These are phyloP conservation scores for Peronospora destructor DNA, from an alignment of 352 stramenopile species.

Conservation along the genomic window DNA sequence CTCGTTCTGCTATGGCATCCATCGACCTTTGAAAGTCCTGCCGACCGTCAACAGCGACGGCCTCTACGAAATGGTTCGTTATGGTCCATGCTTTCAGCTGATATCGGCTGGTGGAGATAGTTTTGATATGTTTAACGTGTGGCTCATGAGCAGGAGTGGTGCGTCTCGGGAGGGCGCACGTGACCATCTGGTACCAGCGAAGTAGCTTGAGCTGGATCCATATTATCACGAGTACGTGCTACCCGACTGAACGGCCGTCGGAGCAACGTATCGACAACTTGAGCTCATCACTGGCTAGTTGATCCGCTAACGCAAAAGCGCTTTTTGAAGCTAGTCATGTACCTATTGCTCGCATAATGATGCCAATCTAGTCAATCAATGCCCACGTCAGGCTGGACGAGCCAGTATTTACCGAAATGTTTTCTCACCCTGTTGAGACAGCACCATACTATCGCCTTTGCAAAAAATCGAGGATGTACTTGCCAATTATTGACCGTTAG, in stretches of 20 bases:
- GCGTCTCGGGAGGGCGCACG: constrained; percentile 20
- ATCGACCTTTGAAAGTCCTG: constrained; percentile 50
- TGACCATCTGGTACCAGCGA: constrained; percentile 24
- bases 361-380: too few relatives aligned
- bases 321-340: too few relatives aligned
- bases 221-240: constrained; percentile 20
- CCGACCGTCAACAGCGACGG: constrained; percentile 65
- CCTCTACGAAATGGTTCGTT: constrained; percentile 36
- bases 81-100: background rate
- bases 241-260: background rate
- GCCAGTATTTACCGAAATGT: too few relatives aligned
- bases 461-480: too few relatives aligned
- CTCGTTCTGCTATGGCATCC: constrained; percentile 57
- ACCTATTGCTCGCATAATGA: too few relatives aligned
- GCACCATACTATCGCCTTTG: too few relatives aligned
- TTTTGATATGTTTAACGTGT: constrained; percentile 9
- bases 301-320: too few relatives aligned
- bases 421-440: too few relatives aligned
- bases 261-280: constrained; percentile 2
- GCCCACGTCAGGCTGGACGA: too few relatives aligned
- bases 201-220: constrained; percentile 39
- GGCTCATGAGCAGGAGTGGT: constrained; percentile 14
- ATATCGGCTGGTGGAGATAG: background rate
- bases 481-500: too few relatives aligned
- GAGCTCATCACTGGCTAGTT: too few relatives aligned